phyloP scores from a whole-genome alignment of 345 rosid species.

The Sonneratia caseolaris region DNA sequence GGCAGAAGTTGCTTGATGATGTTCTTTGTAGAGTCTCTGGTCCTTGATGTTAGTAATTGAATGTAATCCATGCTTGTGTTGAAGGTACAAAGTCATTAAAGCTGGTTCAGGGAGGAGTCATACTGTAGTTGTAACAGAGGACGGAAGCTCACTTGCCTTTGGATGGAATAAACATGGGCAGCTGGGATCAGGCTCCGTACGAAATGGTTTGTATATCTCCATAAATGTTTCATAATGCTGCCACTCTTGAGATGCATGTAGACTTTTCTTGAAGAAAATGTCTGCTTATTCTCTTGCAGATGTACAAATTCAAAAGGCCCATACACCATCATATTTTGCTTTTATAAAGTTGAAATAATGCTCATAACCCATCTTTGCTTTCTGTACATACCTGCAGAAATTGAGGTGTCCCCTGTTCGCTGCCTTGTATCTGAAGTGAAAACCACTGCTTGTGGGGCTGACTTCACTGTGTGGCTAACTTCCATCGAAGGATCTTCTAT shows the following conservation, averaged over 20 bases:
- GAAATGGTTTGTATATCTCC: conserved; percentile 43
- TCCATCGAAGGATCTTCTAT: conserved; percentile 87
- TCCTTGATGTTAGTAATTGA: not conserved
- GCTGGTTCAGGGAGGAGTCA: conserved; percentile 80
- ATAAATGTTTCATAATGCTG: not conserved
- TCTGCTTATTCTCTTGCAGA: not conserved
- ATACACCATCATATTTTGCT: not conserved
- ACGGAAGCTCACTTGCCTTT: conserved; percentile 72
- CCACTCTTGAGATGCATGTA: not conserved
- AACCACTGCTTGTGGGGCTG: conserved; percentile 80
- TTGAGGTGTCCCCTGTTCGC: conserved; percentile 69
- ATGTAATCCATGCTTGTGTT: conserved; percentile 6
- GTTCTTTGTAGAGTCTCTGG: not conserved
- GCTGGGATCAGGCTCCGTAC: conserved; percentile 70
- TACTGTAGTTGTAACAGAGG: conserved; percentile 69
- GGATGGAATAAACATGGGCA: conserved; percentile 99
- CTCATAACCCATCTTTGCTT: not conserved
- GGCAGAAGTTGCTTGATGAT: not conserved
- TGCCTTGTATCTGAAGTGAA: conserved; percentile 73
- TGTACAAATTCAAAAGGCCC: not conserved
- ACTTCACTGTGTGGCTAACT: conserved; percentile 87
- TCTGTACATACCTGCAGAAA: conserved; percentile 31
- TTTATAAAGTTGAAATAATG: not conserved
- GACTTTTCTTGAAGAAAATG: not conserved
- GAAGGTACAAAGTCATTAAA: conserved; percentile 61